Conservation (phyloP, 345 rosid species). For the Eucalyptus marginata region DNA sequence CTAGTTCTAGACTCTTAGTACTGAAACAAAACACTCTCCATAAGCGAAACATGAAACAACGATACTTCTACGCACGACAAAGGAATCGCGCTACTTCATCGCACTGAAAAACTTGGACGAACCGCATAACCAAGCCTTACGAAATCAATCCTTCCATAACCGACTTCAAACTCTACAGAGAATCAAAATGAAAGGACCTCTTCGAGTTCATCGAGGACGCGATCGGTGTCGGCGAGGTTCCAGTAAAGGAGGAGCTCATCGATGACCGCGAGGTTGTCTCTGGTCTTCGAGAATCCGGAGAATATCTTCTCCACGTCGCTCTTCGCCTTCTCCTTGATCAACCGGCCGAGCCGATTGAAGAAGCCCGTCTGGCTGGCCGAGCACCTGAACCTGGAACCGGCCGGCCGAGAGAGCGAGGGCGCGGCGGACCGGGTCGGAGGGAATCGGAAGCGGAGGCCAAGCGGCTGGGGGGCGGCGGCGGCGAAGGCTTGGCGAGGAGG, state of each 20-base stretch:
- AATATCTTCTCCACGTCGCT: conserved; percentile 87
- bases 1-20: background rate
- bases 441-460: background rate
- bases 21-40: background rate
- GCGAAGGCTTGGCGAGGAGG: conserved; percentile 22
- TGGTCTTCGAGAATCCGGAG: conserved; percentile 88
- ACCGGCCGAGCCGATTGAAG: conserved; percentile 78
- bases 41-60: background rate
- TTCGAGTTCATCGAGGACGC: conserved; percentile 87
- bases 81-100: background rate
- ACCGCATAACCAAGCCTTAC: background rate
- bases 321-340: conserved; percentile 87
- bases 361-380: conserved; percentile 76
- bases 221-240: conserved; percentile 92
- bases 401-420: background rate
- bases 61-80: background rate
- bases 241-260: conserved; percentile 90
- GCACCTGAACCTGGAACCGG: conserved; percentile 29
- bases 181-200: conserved; percentile 31
- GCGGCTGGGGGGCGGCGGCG: background rate
- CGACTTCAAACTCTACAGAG: background rate
- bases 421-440: background rate
- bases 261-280: conserved; percentile 84
- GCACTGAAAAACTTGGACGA: background rate
- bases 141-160: background rate